Conservation (phyloP, 1,284 basidiomycete species). For the Volvariella volvacea region DNA sequence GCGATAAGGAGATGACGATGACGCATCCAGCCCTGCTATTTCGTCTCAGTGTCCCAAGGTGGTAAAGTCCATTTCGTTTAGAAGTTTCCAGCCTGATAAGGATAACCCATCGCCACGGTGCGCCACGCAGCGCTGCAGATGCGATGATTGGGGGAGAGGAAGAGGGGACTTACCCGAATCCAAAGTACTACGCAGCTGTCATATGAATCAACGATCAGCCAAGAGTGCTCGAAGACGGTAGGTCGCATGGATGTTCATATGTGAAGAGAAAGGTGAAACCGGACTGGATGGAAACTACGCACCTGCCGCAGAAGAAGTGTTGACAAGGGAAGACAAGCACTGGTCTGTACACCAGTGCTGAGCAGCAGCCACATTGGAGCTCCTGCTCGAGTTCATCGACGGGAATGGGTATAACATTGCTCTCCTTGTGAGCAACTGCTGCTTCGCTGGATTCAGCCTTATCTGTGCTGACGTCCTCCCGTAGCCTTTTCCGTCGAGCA, state of each 20-base stretch:
- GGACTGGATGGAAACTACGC: slow-evolving; percentile 13
- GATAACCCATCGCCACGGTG: too few species aligned
- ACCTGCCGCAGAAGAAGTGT: slow-evolving; percentile 85
- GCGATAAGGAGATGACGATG: not conserved
- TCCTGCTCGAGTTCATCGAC: slow-evolving; percentile 62
- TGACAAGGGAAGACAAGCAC: slow-evolving; percentile 75
- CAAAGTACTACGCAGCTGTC: slow-evolving; percentile 67
- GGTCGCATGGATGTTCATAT: not conserved
- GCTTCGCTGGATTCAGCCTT: too few species aligned
- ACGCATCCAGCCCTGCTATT: not conserved
- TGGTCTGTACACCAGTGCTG: slow-evolving; percentile 68
- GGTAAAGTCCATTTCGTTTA: too few species aligned
- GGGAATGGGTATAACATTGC: slow-evolving; percentile 23
- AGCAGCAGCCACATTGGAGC: slow-evolving; percentile 76
- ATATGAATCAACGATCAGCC: slow-evolving; percentile 6
- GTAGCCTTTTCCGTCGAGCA: not conserved
- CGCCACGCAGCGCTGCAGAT: not conserved
- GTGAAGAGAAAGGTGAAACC: not conserved
- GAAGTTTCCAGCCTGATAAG: too few species aligned
- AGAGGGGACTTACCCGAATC: slow-evolving; percentile 57
- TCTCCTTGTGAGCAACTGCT: slow-evolving; percentile 16
- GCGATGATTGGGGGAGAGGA: not conserved
- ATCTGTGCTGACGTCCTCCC: slow-evolving; percentile 3
- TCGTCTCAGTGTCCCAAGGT: not conserved
- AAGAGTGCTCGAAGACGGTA: slow-evolving; percentile 7